These are phyloP conservation scores for Asterophora lycoperdoides DNA, from an alignment of 768 basidiomycete genomes.

Conservation along the genomic window DNA sequence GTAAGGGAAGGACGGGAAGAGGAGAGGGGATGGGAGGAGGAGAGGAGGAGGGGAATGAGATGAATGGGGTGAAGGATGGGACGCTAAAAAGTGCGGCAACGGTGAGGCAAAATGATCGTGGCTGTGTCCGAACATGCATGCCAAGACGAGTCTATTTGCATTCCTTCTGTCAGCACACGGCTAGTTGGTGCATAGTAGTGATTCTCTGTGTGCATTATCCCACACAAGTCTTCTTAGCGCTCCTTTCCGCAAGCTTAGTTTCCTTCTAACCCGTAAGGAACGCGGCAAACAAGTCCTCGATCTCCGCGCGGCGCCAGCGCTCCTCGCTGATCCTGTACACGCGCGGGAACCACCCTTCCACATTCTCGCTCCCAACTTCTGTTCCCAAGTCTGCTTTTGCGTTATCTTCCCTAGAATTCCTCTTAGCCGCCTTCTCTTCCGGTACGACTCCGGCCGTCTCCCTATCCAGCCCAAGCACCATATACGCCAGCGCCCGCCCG, in stretches of 20 bases:
- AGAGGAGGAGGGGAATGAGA: constrained; percentile 6
- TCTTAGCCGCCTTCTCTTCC: too few species aligned
- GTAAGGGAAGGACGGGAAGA: constrained; percentile 3
- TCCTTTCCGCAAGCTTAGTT: too few species aligned
- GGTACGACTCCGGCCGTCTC: background rate
- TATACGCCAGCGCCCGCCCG: constrained; percentile 52
- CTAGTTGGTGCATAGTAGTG: too few species aligned
- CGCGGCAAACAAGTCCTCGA: constrained; percentile 32
- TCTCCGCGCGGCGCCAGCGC: constrained; percentile 42
- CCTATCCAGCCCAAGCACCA: constrained; percentile 46
- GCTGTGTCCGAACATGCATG: too few species aligned
- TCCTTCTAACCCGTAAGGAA: background rate
- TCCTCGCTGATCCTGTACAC: constrained; percentile 42
- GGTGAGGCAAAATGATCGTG: constrained; percentile 9
- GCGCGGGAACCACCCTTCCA: constrained; percentile 46
- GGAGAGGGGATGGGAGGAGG: background rate
- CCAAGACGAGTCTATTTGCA: too few species aligned
- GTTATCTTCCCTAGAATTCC: too few species aligned
- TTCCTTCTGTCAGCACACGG: too few species aligned
- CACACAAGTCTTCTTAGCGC: too few species aligned
- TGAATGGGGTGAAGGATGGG: background rate
- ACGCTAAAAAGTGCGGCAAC: background rate
- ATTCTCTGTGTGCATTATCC: too few species aligned
- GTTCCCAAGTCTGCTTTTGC: background rate
- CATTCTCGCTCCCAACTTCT: constrained; percentile 15